Conservation (phyloP, 441 rosid genomes). For the Euphorbia schlechtendalii region DNA sequence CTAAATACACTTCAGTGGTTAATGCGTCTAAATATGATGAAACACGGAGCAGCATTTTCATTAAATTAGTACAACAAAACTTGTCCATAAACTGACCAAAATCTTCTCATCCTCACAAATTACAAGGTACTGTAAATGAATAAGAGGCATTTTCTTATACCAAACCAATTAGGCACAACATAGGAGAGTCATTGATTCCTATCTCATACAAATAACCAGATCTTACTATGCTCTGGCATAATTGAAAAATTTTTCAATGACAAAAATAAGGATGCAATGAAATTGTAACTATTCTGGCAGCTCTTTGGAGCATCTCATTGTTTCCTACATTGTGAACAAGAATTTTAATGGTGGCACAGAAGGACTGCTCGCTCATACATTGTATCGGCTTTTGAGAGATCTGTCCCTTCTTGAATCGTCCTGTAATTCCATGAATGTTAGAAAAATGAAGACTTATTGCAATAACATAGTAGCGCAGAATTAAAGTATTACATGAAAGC, state of each 20-base stretch:
- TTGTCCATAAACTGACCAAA: too few relatives aligned
- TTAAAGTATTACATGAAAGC: conserved; percentile 51
- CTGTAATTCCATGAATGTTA: conserved; percentile 36
- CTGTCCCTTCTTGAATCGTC: conserved; percentile 65
- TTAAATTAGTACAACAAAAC: too few relatives aligned
- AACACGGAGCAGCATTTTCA: too few relatives aligned
- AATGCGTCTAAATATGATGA: too few relatives aligned
- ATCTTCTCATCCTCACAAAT: too few relatives aligned
- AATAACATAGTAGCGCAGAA: conserved; percentile 5
- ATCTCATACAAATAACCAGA: neutral
- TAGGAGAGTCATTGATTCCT: neutral
- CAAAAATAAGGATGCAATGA: conserved; percentile 1
- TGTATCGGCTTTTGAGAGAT: conserved; percentile 48
- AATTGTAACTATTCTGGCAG: neutral
- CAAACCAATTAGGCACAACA: neutral
- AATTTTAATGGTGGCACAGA: neutral
- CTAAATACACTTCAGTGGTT: neutral
- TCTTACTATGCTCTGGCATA: conserved; percentile 4
- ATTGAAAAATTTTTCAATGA: neutral
- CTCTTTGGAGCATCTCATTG: too few relatives aligned
- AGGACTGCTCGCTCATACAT: conserved; percentile 37
- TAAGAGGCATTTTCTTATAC: neutral
- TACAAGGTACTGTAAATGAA: neutral
- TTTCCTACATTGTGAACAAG: neutral
- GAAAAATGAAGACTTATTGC: neutral